Conservation (phyloP, 306 rosid species). For the Cicer pinnatifidum region DNA sequence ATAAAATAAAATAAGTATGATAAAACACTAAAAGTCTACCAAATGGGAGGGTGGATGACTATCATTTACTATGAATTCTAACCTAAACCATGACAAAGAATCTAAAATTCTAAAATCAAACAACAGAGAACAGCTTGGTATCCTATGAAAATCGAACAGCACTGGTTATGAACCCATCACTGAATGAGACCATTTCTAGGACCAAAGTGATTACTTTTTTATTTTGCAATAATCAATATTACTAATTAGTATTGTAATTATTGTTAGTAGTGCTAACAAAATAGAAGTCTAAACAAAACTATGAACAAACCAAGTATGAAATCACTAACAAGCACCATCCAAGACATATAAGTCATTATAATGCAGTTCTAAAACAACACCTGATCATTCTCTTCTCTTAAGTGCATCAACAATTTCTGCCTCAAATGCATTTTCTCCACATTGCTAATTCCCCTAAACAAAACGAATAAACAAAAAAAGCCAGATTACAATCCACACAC, state of each 20-base stretch:
- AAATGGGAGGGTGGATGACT: neutral
- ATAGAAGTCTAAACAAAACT: neutral
- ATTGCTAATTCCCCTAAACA: constrained; percentile 78
- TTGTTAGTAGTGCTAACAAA: neutral
- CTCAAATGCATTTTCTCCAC: constrained; percentile 85
- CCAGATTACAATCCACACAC: constrained; percentile 36
- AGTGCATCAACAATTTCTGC: constrained; percentile 78
- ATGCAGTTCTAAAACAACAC: constrained; percentile 42
- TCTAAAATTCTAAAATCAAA: constrained; percentile 22
- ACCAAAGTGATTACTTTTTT: constrained; percentile 25
- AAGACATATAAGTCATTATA: neutral
- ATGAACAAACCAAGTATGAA: constrained; percentile 12
- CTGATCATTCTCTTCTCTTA: constrained; percentile 88
- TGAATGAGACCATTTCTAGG: constrained; percentile 40
- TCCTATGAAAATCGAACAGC: constrained; percentile 12
- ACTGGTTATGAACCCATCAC: neutral
- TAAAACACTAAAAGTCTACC: constrained; percentile 5
- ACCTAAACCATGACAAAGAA: neutral
- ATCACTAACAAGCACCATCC: constrained; percentile 28
- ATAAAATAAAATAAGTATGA: constrained; percentile 5
- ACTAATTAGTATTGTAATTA: neutral
- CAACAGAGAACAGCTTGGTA: constrained; percentile 6
- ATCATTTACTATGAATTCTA: constrained; percentile 25
- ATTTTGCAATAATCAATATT: too few relatives aligned
- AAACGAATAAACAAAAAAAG: constrained; percentile 11